Percentiles rank a stretch among this genome's conserved stretches.
phyloP scores from a whole-genome alignment of 2,329 filamentous ascomycete species.

The Penicillium sp. region DNA sequence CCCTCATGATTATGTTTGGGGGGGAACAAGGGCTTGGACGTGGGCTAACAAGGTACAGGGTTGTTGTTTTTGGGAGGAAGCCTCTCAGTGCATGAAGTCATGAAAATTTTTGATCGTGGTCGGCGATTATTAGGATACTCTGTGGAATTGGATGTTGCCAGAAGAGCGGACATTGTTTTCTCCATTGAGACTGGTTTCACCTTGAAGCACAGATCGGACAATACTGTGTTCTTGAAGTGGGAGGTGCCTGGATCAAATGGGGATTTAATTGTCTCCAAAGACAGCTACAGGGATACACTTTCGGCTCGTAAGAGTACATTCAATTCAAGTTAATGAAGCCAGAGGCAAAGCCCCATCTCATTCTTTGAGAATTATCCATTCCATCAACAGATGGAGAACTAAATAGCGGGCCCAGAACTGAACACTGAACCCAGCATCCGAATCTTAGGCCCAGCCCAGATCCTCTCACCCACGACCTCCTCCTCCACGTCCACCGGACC shows the following conservation, averaged over 20 bases:
- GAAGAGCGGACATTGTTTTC: too few relatives aligned
- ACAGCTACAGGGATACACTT: too few relatives aligned
- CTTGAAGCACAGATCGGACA: too few relatives aligned
- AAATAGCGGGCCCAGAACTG: not conserved
- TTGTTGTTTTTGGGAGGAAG: constrained; percentile 3
- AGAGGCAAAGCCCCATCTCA: not conserved
- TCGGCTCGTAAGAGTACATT: not conserved
- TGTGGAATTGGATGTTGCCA: too few relatives aligned
- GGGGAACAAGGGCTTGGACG: too few relatives aligned
- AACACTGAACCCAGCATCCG: not conserved
- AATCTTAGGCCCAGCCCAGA: not conserved
- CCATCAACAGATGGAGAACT: not conserved
- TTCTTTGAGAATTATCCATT: not conserved
- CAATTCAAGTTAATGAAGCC: not conserved
- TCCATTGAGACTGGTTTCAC: too few relatives aligned
- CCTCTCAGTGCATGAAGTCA: not conserved
- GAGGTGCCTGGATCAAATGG: too few relatives aligned
- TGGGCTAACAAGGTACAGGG: not conserved
- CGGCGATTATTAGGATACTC: too few relatives aligned
- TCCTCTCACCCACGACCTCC: not conserved
- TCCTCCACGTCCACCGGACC: too few relatives aligned
- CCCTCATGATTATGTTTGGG: not conserved
- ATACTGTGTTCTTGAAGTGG: too few relatives aligned
- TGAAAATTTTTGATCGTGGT: too few relatives aligned
- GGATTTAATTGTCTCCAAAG: too few relatives aligned